Base-by-base conservation (phyloP, 768 basidiomycete genomes). In the Phallus indusiatus region DNA sequence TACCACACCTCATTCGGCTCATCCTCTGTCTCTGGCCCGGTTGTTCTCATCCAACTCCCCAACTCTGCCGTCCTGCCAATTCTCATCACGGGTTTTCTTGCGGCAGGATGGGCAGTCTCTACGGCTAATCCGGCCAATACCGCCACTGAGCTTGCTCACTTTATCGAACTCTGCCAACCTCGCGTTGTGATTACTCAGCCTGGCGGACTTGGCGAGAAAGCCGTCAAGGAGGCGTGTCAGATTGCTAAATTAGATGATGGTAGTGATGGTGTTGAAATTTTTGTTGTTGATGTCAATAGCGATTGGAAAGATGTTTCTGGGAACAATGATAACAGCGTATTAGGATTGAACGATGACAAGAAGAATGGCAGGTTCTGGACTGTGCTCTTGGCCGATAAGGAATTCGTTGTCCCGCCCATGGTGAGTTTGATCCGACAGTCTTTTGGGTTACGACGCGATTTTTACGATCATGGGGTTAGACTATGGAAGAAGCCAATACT, bases 21-120 rank as follows among this genome's bases (percentile, higher is more conserved):
- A 10, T 2, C 33, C 22, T 56, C 55, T 22, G 8, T 17, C 33
- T 28, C 55, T 2, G 55, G 55, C 8, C 55, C 55, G 6, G 55
- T 56, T 12, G 55, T 56, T 21, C 55, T 56, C 37, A 24, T 56
- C 10, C 55, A 56, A 21, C 22, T 56, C 10, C 36, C 55, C 20
- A 56, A 56, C 33, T 56, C 18, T 6, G 20, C 47, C 21, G 20
- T 21, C n/a, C 42, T 20, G 5, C 55, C 55, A 36, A 8, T 56
- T 10, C 9, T 56, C 22, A 20, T 34, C 17, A 10, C 42, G 34
- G 55, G 55, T 18, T 56, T 56, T 34, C 17, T 56, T 11, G 55
- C 55, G 3, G 55, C 55, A 9, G 55, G 55, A 2, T 56, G 55
- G 55, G 47, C 37, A 21, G 55, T 56, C 3, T 46, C 55, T 9